Percentiles rank a stretch among this genome's conserved stretches.
Evolutionary conservation across 2,329 filamentous ascomycete genomes (phyloP).

Genomic region (Aureobasidium zeae): DNA sequence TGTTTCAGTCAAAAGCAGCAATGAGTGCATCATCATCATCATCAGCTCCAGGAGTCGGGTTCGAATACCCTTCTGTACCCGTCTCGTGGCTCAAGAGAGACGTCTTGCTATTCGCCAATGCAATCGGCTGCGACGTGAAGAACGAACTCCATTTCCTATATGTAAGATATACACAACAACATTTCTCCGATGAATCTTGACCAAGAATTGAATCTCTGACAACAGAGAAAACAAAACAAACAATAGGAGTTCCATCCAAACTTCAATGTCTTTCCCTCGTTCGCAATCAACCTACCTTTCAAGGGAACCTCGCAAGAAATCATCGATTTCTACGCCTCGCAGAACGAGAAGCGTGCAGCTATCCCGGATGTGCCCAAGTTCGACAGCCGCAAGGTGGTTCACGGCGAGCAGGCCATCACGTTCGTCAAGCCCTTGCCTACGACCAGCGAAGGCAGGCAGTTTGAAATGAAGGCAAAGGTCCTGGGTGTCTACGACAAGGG

Average conservation of each 20-base stretch:
- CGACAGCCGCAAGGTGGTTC: constrained; percentile 64
- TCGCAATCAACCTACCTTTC: constrained; percentile 75
- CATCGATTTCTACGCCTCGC: constrained; percentile 71
- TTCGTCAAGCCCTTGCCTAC: constrained; percentile 68
- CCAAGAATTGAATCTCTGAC: no score
- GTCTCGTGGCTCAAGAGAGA: constrained; percentile 85
- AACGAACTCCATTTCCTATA: constrained; percentile 91
- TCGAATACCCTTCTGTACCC: constrained; percentile 15
- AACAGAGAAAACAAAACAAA: no score
- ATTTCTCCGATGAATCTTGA: no score
- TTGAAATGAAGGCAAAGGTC: constrained; percentile 69
- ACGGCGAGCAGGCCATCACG: constrained; percentile 72
- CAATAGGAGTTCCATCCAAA: constrained; percentile 72
- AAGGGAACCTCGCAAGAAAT: constrained; percentile 68
- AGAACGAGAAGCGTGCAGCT: constrained; percentile 42
- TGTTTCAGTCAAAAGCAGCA: no score
- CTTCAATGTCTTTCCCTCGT: constrained; percentile 83
- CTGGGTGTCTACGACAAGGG: constrained; percentile 87
- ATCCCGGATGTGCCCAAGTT: constrained; percentile 72
- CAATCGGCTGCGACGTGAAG: constrained; percentile 65
- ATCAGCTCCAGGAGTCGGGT: constrained; percentile 15
- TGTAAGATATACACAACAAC: no score
- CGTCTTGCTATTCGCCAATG: constrained; percentile 79
- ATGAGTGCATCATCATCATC: no score
- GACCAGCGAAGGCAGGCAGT: constrained; percentile 59